These are phyloP conservation scores for Xerocomellus chrysenteron DNA, from an alignment of 768 basidiomycete species.

Conservation along the genomic window DNA sequence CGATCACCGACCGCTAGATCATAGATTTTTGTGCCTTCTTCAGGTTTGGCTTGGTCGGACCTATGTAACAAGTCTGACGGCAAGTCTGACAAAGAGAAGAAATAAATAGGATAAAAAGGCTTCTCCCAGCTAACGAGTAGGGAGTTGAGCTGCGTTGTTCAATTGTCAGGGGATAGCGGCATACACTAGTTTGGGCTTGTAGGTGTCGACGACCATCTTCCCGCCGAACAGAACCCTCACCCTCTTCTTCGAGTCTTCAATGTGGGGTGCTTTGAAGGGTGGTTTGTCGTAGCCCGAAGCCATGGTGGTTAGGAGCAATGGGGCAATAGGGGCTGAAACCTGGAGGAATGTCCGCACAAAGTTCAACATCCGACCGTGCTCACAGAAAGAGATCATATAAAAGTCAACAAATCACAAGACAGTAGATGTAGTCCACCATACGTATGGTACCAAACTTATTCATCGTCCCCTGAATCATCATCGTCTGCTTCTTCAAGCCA, in stretches of 20 bases:
- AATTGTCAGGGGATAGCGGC: slow-evolving; percentile 21
- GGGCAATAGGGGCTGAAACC: neutral
- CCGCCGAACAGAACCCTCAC: slow-evolving; percentile 55
- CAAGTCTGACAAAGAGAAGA: slow-evolving; percentile 48
- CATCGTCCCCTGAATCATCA: slow-evolving; percentile 50
- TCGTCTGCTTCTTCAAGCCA: slow-evolving; percentile 91
- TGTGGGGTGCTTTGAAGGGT: slow-evolving; percentile 42
- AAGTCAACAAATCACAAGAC: slow-evolving; percentile 16
- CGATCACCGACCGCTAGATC: slow-evolving; percentile 46
- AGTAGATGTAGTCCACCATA: neutral
- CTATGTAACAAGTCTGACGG: slow-evolving; percentile 41
- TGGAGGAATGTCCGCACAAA: neutral
- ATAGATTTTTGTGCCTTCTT: slow-evolving; percentile 38
- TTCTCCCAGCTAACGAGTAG: slow-evolving; percentile 51
- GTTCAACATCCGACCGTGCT: neutral
- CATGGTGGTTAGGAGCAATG: slow-evolving; percentile 10
- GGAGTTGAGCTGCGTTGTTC: neutral
- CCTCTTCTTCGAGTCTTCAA: slow-evolving; percentile 50
- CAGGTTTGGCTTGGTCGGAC: slow-evolving; percentile 27
- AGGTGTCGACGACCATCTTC: slow-evolving; percentile 53
- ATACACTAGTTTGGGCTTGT: slow-evolving; percentile 59
- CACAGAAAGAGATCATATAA: neutral
- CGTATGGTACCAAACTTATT: slow-evolving; percentile 9
- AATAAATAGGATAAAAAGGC: slow-evolving; percentile 53
- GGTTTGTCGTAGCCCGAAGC: slow-evolving; percentile 17